A percentile compares a stretch with the other conserved stretches of the same genome.
Evolutionary conservation across 768 basidiomycete genomes (phyloP).

Genomic region (Thelephora ganbajun): DNA sequence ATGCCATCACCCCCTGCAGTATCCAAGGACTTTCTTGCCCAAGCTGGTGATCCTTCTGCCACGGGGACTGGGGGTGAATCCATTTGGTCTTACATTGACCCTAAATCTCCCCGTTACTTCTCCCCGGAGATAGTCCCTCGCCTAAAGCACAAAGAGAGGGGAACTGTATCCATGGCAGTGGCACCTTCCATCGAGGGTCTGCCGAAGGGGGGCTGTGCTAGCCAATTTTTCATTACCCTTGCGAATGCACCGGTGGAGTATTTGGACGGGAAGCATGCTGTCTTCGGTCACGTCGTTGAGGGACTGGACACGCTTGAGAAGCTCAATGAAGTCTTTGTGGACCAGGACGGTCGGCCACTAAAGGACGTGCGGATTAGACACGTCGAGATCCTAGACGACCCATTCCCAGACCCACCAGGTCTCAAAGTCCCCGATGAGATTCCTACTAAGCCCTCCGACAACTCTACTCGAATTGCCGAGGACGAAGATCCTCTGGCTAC

Average conservation of each 20-base stretch:
- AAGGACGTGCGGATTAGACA: conserved; percentile 93
- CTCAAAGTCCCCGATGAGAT: conserved; percentile 59
- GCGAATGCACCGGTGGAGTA: conserved; percentile 77
- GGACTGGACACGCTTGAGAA: conserved; percentile 85
- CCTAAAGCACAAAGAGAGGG: conserved; percentile 72
- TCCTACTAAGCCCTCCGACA: conserved; percentile 74
- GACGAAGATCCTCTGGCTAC: conserved; percentile 83
- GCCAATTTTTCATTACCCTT: conserved; percentile 95
- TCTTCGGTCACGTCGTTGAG: conserved; percentile 94
- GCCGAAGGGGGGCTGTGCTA: conserved; percentile 64
- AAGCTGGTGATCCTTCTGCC: conserved; percentile 92
- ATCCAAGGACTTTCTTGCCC: conserved; percentile 94
- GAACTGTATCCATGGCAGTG: conserved; percentile 96
- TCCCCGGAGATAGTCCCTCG: conserved; percentile 67
- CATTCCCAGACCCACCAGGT: conserved; percentile 78
- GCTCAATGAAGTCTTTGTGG: conserved; percentile 83
- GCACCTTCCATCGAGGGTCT: conserved; percentile 63
- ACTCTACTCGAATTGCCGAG: conserved; percentile 82
- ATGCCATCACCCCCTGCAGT: conserved; percentile 31
- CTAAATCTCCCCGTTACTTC: conserved; percentile 63
- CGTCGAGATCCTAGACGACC: conserved; percentile 94
- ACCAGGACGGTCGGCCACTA: conserved; percentile 79
- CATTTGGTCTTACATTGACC: conserved; percentile 63
- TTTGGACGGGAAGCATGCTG: conserved; percentile 82
- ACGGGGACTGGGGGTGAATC: conserved; percentile 91